Evolutionary conservation across 768 basidiomycete species (phyloP), one percentile per base, ranked within the genome.

Genomic region (Phallus indusiatus): DNA sequence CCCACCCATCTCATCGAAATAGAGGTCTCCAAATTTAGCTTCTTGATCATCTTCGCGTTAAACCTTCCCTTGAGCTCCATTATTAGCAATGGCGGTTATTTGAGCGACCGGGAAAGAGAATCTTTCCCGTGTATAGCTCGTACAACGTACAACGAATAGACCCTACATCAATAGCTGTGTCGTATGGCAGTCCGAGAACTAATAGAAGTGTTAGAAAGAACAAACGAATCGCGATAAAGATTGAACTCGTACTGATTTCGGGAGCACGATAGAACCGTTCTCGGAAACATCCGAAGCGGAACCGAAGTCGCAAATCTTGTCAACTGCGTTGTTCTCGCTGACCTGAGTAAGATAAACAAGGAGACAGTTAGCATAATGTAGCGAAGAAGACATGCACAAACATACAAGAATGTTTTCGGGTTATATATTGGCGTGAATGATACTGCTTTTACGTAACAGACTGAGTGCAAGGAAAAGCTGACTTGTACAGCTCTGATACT

Each of bases 391-490:
- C 2, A 20, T 48, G n/a, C 34, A 59, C n/a, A 51, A 36, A 79
- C 85, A 35, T 62, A 94, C 94, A 67, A 98, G 71, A 47, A 99
- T 95, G 69, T 98, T 98, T 70, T 98, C 96, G 18, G 96, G 96
- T 72, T 98, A 98, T 69, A 99, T 90, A 68, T 99, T 96, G 7
- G 96, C 96, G 67, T 99, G 96, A 83, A 97, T 96, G 60, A 98
- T 84, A 64, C 89, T 92, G 60, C 84, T 81, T 73, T 97, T 97
- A 64, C 84, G 82, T 68, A 98, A 75, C 56, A 94, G 75, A 64
- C 88, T 82, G 63, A 98, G 71, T 17, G 91, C 81, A 55, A 97
- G 79, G 73, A 98, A 94, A 55, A 99, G 83, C 68, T 99, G 96
- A 65, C 95, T 91, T 33, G 96, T 86, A 99, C 96, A 53, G 96